Base-by-base conservation (phyloP, 331 rosid genomes). In the Phaseolus coccineus region DNA sequence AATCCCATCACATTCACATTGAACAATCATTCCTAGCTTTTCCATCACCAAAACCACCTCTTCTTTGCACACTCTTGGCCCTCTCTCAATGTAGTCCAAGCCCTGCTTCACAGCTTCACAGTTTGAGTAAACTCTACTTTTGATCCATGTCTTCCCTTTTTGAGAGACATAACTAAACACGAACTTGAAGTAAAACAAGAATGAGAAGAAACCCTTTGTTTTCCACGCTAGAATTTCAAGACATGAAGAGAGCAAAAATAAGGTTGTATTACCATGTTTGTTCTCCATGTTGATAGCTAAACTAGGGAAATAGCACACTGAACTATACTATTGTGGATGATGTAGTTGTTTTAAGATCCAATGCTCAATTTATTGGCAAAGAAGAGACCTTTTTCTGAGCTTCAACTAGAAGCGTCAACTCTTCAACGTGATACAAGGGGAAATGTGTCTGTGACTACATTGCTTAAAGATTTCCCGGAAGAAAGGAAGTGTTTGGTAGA, bases 1-100 rank as follows among this genome's bases (percentile, higher is more conserved):
- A 2, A 40, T 4, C 10, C 69, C 79, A 8, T 79, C 81, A 0
- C 76, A 2, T 46, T 80, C 79, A 11, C 65, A 42, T 6, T 67
- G 33, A 42, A 6, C 70, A 64, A 9, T 50, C 24, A 85, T 44
- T 68, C 90, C 91, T 15, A 90, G 59, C 39, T 42, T 71, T n/a
- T n/a, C 79, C 89, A 88, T 87, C 82, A 88, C 86, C 83, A 52
- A 63, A 40, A 67, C 9, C 10, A 77, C 66, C 3, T 88, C 88
- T 13, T 83, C 87, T 71, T 47, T 78, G 83, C 78, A 69, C 24
- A 88, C 24, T 30, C 33, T 71, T 37, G 35, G 76, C 42, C 77
- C 81, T 3, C 58, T 57, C 14, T 64, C 14, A 56, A n/a, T 56
- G 22, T 1, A 46, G 22, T 19, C 65, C 46, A 74, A 68, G 37